These are phyloP conservation scores for Saksenaea oblongispora DNA, from an alignment of 371 early-diverging fungal species.

Conservation along the genomic window DNA sequence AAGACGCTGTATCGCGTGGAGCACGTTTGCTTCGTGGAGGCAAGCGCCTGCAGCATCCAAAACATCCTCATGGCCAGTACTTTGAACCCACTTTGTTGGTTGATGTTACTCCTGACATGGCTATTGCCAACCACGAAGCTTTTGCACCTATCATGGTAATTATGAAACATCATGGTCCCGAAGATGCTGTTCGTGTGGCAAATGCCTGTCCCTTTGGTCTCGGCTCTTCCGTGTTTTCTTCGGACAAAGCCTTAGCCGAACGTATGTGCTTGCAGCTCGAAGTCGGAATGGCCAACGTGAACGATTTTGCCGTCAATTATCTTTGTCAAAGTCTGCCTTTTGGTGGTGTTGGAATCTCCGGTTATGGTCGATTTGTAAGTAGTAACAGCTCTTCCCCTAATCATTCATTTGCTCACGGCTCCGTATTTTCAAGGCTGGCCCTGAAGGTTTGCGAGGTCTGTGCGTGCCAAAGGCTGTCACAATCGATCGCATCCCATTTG, in stretches of 20 bases:
- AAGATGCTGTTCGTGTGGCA: conserved; percentile 73
- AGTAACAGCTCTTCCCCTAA: not conserved
- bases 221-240: conserved; percentile 81
- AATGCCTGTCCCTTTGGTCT: conserved; percentile 78
- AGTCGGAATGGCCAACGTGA: conserved; percentile 84
- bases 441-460: conserved; percentile 75
- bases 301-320: conserved; percentile 87
- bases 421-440: conserved; percentile 43
- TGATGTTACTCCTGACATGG: conserved; percentile 75
- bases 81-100: conserved; percentile 82
- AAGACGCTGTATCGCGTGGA: conserved; percentile 78
- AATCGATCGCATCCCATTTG: conserved; percentile 68
- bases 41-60: conserved; percentile 62
- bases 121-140: conserved; percentile 72
- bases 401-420: not conserved
- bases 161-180: conserved; percentile 71
- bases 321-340: conserved; percentile 84
- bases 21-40: conserved; percentile 78
- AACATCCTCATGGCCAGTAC: conserved; percentile 74
- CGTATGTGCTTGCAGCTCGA: conserved; percentile 65
- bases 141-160: conserved; percentile 88
- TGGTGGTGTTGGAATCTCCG: conserved; percentile 81
- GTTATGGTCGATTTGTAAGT: conserved; percentile 70
- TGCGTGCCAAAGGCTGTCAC: conserved; percentile 77
- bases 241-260: conserved; percentile 64